Percentiles rank a stretch among this genome's conserved stretches.
phyloP scores from a whole-genome alignment of 2,329 filamentous ascomycete genomes.

The Penicillium sp. region DNA sequence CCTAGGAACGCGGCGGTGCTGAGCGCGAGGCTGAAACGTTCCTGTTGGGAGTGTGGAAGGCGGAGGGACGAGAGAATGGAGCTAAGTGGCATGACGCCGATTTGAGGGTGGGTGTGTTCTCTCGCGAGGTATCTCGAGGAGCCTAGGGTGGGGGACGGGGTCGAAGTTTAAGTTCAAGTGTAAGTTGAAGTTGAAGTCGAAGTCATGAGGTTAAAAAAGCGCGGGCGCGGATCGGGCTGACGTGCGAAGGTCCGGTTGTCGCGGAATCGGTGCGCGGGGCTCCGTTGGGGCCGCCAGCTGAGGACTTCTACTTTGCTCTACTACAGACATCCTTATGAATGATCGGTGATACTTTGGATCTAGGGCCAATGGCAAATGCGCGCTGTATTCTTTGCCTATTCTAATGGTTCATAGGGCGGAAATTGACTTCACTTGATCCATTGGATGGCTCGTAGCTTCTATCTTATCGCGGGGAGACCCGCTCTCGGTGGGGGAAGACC shows the following conservation, averaged over 20 bases:
- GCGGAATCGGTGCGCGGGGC: background rate
- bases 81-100: background rate
- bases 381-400: background rate
- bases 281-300: background rate
- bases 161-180: too few relatives aligned
- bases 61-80: constrained; percentile 11
- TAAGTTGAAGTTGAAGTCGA: background rate
- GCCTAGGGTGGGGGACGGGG: background rate
- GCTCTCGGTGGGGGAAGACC: background rate
- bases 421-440: background rate
- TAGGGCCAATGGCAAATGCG: background rate
- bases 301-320: background rate
- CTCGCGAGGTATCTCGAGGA: background rate
- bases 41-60: constrained; percentile 13
- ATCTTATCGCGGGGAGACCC: constrained; percentile 1
- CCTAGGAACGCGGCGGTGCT: constrained; percentile 21
- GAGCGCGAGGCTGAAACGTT: constrained; percentile 20
- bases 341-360: too few relatives aligned
- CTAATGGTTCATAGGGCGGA: background rate
- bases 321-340: too few relatives aligned
- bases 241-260: constrained; percentile 10
- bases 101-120: background rate
- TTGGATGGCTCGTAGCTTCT: background rate
- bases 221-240: constrained; percentile 3
- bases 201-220: background rate